Evolutionary conservation across 371 early-diverging fungal species (phyloP), one percentile per base, ranked within the genome.

Genomic region (Actinomortierella wolfii): DNA sequence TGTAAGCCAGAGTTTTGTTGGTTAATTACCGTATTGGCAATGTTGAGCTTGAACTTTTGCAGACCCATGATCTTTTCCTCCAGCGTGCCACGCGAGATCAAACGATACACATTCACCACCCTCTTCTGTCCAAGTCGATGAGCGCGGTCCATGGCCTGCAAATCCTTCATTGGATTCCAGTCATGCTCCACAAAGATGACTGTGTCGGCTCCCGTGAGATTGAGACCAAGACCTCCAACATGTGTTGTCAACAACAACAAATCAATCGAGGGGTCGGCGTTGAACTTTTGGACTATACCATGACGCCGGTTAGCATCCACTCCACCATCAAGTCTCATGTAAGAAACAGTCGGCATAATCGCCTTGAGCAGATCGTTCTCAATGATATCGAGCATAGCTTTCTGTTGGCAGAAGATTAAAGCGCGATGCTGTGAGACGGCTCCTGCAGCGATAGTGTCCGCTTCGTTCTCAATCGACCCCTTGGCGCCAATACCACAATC

Each of bases 111-210:
- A 78, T 95, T 98, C 54, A 99, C 99, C 26, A 95, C 94, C 69
- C 94, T 94, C 76, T 97, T 98, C 76, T 99, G 98, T 8, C 99
- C 99, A 52, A 98, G 82, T 52, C 99, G 87, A 77, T 98, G 99
- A 0, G 96, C 97, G 56, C 99, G 90, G 68, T 97, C 99, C 99
- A 97, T 98, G 4, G 99, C 99, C 75, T 98, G 98, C 41, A 94
- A 64, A 76, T 94, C 94, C 68, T 90, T 95, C 90, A 97, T 96
- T 1, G 99, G 99, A 78, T 99, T 99, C 96, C 99, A 99, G 71
- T 99, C 99, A 78, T 99, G 99, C 78, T 99, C 99, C 15, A 98
- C 97, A 86, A 99, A 98, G 29, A 99, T 97, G 7, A 99, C 99
- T 2, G 97, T 98, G 70, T 99, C 98, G 5, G 99, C 99, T 13